phyloP scores from a whole-genome alignment of 2,329 filamentous ascomycete species.

The Botrytis pseudocinerea region DNA sequence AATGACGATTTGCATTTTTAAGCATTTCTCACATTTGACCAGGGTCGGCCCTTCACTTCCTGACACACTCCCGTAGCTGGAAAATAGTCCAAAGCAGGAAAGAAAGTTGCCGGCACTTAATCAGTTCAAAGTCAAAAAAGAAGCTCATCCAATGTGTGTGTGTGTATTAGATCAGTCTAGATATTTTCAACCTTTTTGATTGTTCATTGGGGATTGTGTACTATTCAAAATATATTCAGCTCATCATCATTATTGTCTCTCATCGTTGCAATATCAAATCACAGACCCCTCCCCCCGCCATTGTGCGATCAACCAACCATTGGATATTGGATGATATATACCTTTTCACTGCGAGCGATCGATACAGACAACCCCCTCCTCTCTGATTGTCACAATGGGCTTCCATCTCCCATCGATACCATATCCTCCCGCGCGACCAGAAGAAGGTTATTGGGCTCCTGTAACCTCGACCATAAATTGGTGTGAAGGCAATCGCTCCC shows the following conservation, averaged over 20 bases:
- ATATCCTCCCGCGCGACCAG: conserved; percentile 40
- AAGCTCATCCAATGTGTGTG: neutral
- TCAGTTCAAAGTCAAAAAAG: neutral
- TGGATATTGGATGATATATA: neutral
- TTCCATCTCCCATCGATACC: conserved; percentile 35
- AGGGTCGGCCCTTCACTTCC: conserved; percentile 6
- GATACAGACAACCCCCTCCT: neutral
- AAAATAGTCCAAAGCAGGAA: neutral
- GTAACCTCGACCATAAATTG: conserved; percentile 56
- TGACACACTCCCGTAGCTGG: neutral
- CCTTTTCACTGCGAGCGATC: neutral
- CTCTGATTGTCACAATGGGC: conserved; percentile 28
- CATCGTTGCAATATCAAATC: neutral
- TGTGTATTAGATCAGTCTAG: neutral
- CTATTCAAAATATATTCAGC: neutral
- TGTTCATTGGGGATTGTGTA: neutral
- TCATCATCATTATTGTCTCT: neutral
- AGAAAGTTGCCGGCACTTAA: neutral
- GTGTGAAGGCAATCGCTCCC: conserved; percentile 65
- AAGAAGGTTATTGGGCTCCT: conserved; percentile 41
- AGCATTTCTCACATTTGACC: neutral
- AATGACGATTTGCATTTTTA: conserved; percentile 15
- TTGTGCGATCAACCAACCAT: neutral
- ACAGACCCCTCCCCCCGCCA: neutral
- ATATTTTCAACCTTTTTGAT: neutral